Evolutionary conservation across 805 yeast species (phyloP).

Genomic region (Cyberlindnera veronae): DNA sequence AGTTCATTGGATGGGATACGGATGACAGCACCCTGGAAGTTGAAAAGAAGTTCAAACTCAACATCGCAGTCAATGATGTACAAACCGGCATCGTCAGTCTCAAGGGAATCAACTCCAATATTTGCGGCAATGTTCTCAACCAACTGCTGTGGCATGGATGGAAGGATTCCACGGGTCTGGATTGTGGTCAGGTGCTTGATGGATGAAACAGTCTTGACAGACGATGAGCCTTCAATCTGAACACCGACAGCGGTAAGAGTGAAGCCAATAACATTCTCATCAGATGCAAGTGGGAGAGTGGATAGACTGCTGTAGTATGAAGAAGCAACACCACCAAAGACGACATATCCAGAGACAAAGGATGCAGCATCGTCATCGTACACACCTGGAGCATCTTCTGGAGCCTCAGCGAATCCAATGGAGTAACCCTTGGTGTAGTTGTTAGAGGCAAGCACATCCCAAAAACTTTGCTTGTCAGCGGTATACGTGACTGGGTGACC

Average conservation of each 20-base stretch:
- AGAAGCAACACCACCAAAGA: conserved; percentile 14
- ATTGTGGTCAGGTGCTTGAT: conserved; percentile 9
- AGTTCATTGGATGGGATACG: conserved; percentile 10
- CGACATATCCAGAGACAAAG: conserved; percentile 6
- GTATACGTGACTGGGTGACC: conserved; percentile 9
- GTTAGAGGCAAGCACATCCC: conserved; percentile 4
- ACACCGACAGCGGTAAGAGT: conserved; percentile 14
- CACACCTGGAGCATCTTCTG: conserved; percentile 12
- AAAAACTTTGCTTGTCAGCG: conserved; percentile 2
- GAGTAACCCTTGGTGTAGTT: conserved; percentile 2
- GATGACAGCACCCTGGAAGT: conserved; percentile 15
- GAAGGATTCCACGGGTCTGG: conserved; percentile 7
- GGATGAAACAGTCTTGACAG: conserved; percentile 9
- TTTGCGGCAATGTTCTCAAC: conserved; percentile 7
- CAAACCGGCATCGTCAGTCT: conserved; percentile 7
- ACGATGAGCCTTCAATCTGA: not conserved
- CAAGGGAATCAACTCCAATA: conserved; percentile 5
- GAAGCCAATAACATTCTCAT: conserved; percentile 5
- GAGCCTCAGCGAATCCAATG: conserved; percentile 11
- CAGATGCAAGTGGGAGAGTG: conserved; percentile 12
- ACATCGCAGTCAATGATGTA: conserved; percentile 11
- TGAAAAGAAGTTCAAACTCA: conserved; percentile 6
- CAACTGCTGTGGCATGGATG: conserved; percentile 12
- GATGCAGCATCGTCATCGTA: conserved; percentile 5
- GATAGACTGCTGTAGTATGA: conserved; percentile 7